A percentile compares a stretch with the other conserved stretches of the same genome.
These are phyloP conservation scores for Coemansia sp. DNA, from an alignment of 192 early-diverging fungal species.

Conservation along the genomic window DNA sequence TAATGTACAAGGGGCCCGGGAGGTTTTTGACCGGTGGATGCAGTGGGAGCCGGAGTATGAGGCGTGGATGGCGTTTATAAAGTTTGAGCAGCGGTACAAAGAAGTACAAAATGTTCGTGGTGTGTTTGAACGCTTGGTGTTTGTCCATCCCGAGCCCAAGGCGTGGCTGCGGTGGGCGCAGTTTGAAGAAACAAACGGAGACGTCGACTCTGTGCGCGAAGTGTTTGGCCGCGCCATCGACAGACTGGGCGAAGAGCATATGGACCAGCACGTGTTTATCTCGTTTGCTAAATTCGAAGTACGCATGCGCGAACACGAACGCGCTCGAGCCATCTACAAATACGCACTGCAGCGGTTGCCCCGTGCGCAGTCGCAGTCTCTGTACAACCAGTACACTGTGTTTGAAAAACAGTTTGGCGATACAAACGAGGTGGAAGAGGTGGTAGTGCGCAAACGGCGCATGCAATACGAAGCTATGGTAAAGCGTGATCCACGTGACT, in stretches of 20 bases:
- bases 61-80: constrained; percentile 93
- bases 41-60: constrained; percentile 92
- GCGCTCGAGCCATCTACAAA: constrained; percentile 94
- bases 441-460: constrained; percentile 83
- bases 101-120: constrained; percentile 78
- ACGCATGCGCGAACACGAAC: constrained; percentile 82
- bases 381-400: constrained; percentile 91
- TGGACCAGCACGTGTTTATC: constrained; percentile 93
- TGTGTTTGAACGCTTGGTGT: constrained; percentile 84
- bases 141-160: constrained; percentile 84
- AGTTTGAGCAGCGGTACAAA: constrained; percentile 86
- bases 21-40: constrained; percentile 99
- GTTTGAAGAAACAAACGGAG: constrained; percentile 86
- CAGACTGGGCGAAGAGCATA: constrained; percentile 79
- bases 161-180: constrained; percentile 97
- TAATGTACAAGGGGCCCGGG: constrained; percentile 81
- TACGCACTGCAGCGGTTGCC: constrained; percentile 88
- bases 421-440: constrained; percentile 83
- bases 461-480: constrained; percentile 84
- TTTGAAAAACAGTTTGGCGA: constrained; percentile 98
- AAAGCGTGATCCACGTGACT: constrained; percentile 76
- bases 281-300: constrained; percentile 97
- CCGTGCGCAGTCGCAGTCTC: constrained; percentile 73
- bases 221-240: constrained; percentile 88
- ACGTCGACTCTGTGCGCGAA: constrained; percentile 67